Conservation (phyloP, 495 filamentous ascomycete species). For the Xylaria venustula region DNA sequence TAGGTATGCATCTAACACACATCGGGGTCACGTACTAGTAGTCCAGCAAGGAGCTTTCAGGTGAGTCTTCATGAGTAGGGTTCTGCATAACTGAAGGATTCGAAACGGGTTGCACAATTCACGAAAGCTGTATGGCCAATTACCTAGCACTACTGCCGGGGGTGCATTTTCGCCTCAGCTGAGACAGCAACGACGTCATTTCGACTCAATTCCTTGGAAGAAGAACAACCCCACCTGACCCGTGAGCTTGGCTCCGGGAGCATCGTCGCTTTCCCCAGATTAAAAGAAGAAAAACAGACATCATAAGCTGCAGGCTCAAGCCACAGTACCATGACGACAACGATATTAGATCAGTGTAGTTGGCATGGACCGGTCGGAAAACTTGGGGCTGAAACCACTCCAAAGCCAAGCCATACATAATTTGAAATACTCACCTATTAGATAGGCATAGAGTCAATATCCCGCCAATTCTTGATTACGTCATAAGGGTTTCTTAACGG, state of each 20-base stretch:
- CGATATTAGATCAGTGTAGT: background rate
- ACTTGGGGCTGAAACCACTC: background rate
- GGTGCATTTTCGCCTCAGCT: background rate
- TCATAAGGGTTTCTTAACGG: too few relatives aligned
- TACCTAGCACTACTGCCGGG: too few relatives aligned
- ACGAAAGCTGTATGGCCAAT: background rate
- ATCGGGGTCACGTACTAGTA: too few relatives aligned
- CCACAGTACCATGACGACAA: slow-evolving; percentile 4
- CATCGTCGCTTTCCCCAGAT: too few relatives aligned
- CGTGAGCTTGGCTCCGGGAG: background rate
- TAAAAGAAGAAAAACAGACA: background rate
- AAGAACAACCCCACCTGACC: background rate
- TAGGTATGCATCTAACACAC: too few relatives aligned
- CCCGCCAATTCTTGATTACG: background rate
- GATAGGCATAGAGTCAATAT: too few relatives aligned
- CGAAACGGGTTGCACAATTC: background rate
- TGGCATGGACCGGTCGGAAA: too few relatives aligned
- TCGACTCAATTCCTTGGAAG: background rate
- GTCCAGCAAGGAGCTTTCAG: background rate
- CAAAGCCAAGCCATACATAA: background rate
- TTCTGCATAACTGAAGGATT: background rate
- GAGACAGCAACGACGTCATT: slow-evolving; percentile 2
- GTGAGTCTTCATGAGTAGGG: too few relatives aligned
- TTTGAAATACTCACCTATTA: too few relatives aligned
- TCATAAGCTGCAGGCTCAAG: background rate